phyloP scores from a whole-genome alignment of 495 filamentous ascomycete genomes.

The Neurospora tetraspora region DNA sequence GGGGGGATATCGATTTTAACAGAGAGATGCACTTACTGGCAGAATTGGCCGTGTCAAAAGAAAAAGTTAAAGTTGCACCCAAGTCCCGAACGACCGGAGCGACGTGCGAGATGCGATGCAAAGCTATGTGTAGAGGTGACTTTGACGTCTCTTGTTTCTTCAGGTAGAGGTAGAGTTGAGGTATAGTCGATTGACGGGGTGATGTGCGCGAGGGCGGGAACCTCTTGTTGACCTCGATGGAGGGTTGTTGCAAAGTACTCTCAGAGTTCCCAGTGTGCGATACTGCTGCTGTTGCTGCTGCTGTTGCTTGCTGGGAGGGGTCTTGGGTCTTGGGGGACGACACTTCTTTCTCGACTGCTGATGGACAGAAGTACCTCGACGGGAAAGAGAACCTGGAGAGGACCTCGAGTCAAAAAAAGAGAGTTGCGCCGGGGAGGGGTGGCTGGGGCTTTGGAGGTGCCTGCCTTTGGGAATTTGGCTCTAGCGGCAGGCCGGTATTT shows the following conservation, averaged over 20 bases:
- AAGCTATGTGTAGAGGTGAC: not conserved
- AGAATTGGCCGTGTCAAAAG: not conserved
- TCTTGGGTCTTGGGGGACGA: not conserved
- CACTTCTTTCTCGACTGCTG: not conserved
- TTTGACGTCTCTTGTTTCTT: not conserved
- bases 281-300: not conserved
- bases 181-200: not conserved
- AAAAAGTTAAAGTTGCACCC: not conserved
- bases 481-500: not conserved
- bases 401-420: not conserved
- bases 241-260: not conserved
- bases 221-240: not conserved
- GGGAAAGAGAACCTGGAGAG: not conserved
- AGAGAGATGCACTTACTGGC: not conserved
- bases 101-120: not conserved
- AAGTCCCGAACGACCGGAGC: not conserved
- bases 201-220: not conserved
- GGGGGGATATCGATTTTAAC: not conserved
- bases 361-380: not conserved
- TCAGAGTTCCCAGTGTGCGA: not conserved
- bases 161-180: not conserved
- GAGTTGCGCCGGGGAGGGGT: not conserved
- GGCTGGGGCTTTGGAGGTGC: not conserved
- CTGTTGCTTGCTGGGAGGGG: not conserved
- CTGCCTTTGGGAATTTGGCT: not conserved